Base-by-base conservation (phyloP, 805 yeast species). In the Candida manassasensis region DNA sequence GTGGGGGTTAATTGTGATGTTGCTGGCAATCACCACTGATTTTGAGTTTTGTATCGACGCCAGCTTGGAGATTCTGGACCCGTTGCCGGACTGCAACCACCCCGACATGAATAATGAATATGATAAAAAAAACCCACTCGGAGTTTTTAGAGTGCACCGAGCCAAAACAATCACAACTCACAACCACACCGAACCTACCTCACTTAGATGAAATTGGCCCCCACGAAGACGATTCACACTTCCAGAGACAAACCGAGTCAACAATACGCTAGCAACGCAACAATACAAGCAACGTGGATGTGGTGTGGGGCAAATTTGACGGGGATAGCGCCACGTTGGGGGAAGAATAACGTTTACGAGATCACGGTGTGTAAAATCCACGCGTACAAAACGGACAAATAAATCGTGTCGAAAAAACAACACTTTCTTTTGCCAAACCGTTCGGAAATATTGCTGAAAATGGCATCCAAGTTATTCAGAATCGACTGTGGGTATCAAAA, bases 401-500 rank as follows among this genome's bases (percentile, higher is more conserved):
- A 19, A 7, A 10, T 19, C 22, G 22, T 10, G 22, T 10, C 10
- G 7, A 19, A 19, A 19, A 19, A 7, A 19, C 22, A 19, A 19
- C 22, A 19, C 6, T 24, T 8, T 24, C 12, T n/a, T 24, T 24
- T 24, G 12, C 6, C 27, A 11, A n/a, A 24, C 12, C 13, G n/a
- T 11, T 19, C 11, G 4, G 12, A 30, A 21, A 27, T 3, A 18
- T 14, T 19, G 13, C 14, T 25, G 8, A 34, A 29, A 14, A 58
- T 59, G 63, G 50, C 59, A 14, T 41, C 37, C 15, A 40, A 40
- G 24, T 48, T 66, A 30, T 63, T 63, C 44, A 63, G 68, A 60
- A 55, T 65, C 45, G 62, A 65, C 50, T 63, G 64, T 61, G 86
- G 86, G 18, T 80, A 64, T 57, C 95, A 84, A 59, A 81, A 81